Base-by-base conservation (phyloP, 2,329 filamentous ascomycete species). In the Thielaviopsis musarum region DNA sequence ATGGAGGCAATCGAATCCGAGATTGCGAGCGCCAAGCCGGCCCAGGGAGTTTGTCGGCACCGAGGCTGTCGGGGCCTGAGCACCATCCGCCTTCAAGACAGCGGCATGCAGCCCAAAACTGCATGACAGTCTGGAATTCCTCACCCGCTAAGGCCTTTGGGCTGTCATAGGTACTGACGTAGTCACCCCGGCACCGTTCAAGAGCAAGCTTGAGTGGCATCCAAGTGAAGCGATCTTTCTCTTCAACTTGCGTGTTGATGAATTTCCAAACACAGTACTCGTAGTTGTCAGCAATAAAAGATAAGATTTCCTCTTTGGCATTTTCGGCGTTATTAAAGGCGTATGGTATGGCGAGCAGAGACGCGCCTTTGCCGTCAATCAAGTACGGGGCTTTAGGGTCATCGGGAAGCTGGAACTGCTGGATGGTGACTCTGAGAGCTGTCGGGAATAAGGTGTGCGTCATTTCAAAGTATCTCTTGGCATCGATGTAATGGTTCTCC, bases 51-150 rank as follows among this genome's bases (percentile, higher is more conserved):
- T 21, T 38, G 5, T 58, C 49, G 10, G 56, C 49, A 3, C 56
- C 49, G 26, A 53, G 56, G 3, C 19, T 52, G 7, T 58, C 28
- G 5, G 45, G 2, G 17, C 30, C 56, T 17, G 48, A 58, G 7
- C 28, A 52, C 56, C 56, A 58, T 28, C 49, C 56, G 22, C 56
- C 49, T 30, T 58, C 45, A 24, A 58, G 52, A 22, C 56, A 58
- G 15, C 56, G 56, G 5, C 56, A 58, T 17, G 56, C 56, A 12
- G 53, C 56, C 56, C 56, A 58, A 15, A 58, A 53, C n/a, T n/a
- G 22, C 5, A 58, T 22, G 24, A 49, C n/a, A 6, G 48, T 15
- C 22, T 58, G 17, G 9, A 45, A 38, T 3, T 24, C 1, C 6
- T 34, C 17, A 7, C 26, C 13, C 24, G 7, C 19, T 41, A 17